Percentiles rank a stretch among this genome's conserved stretches.
Conservation (phyloP, 1,139 yeast species). For the Candida sp. region DNA sequence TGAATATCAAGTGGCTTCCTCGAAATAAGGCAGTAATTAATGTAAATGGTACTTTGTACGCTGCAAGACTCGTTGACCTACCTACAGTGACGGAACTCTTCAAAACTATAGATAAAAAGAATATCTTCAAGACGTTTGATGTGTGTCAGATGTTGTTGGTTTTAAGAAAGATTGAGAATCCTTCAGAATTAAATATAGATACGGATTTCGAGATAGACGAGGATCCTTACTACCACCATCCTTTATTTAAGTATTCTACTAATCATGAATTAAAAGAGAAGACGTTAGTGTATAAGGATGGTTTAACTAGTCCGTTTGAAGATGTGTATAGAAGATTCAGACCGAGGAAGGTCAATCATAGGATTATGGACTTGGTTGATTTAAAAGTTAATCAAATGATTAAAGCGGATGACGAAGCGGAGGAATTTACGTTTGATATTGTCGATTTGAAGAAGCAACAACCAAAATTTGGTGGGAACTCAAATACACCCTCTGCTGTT, state of each 20-base stretch:
- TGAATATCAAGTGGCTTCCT: conserved; percentile 80
- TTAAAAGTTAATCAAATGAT: conserved; percentile 75
- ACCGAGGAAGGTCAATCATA: conserved; percentile 46
- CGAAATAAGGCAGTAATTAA: conserved; percentile 69
- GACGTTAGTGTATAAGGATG: conserved; percentile 63
- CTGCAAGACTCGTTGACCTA: conserved; percentile 82
- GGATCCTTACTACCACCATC: conserved; percentile 40
- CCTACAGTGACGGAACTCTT: conserved; percentile 89
- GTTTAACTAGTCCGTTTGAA: conserved; percentile 73
- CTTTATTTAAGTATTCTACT: conserved; percentile 40
- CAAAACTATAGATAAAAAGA: conserved; percentile 88
- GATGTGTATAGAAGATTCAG: conserved; percentile 47
- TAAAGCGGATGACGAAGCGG: conserved; percentile 78
- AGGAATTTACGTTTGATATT: conserved; percentile 74
- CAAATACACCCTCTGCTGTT: conserved; percentile 23
- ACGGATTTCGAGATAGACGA: conserved; percentile 38
- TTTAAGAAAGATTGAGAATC: conserved; percentile 52
- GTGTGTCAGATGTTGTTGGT: conserved; percentile 84
- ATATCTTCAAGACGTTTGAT: conserved; percentile 83
- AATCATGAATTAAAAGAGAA: conserved; percentile 38
- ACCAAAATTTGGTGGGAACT: conserved; percentile 13
- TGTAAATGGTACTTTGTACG: conserved; percentile 57
- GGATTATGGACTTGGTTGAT: conserved; percentile 66
- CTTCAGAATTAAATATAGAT: conserved; percentile 34
- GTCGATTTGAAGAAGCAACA: conserved; percentile 46